These are phyloP conservation scores for Tricholoma sp. DNA, from an alignment of 768 basidiomycete species.

Conservation along the genomic window DNA sequence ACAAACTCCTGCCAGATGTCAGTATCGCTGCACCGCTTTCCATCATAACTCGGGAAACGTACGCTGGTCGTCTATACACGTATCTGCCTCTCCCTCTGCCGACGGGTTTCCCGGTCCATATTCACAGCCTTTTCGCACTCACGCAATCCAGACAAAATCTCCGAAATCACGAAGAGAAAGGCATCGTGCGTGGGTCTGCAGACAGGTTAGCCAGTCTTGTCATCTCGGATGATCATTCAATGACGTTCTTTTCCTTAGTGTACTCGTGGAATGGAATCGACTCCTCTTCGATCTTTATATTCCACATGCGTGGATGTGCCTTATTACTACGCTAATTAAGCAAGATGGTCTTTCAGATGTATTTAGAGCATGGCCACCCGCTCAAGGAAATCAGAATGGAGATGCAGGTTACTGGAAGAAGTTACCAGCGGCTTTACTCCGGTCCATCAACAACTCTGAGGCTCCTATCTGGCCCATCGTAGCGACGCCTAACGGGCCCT, in stretches of 20 bases:
- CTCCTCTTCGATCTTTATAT: slow-evolving; percentile 40
- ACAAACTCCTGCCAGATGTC: slow-evolving; percentile 38
- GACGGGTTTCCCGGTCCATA: slow-evolving; percentile 40
- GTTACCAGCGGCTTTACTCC: slow-evolving; percentile 26
- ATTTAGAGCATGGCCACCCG: slow-evolving; percentile 37
- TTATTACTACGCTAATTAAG: slow-evolving; percentile 28
- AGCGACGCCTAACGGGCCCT: not conserved
- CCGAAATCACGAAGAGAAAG: slow-evolving; percentile 35
- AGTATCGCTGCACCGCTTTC: slow-evolving; percentile 31
- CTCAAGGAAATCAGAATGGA: slow-evolving; percentile 28
- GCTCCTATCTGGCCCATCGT: slow-evolving; percentile 33
- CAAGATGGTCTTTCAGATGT: slow-evolving; percentile 19
- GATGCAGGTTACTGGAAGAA: slow-evolving; percentile 35
- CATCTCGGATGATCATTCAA: not conserved
- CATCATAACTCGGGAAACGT: not conserved
- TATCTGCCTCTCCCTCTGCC: slow-evolving; percentile 42
- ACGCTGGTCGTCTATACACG: slow-evolving; percentile 41
- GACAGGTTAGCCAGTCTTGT: slow-evolving; percentile 30
- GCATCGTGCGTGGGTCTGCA: slow-evolving; percentile 29
- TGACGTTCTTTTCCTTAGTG: slow-evolving; percentile 19
- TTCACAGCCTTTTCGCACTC: slow-evolving; percentile 44
- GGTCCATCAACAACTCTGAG: slow-evolving; percentile 17
- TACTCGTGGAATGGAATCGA: slow-evolving; percentile 44
- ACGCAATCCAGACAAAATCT: slow-evolving; percentile 41
- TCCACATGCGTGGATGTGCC: slow-evolving; percentile 36